These are phyloP conservation scores for Moesziomyces antarcticus DNA, from an alignment of 1,284 basidiomycete genomes.

Conservation along the genomic window DNA sequence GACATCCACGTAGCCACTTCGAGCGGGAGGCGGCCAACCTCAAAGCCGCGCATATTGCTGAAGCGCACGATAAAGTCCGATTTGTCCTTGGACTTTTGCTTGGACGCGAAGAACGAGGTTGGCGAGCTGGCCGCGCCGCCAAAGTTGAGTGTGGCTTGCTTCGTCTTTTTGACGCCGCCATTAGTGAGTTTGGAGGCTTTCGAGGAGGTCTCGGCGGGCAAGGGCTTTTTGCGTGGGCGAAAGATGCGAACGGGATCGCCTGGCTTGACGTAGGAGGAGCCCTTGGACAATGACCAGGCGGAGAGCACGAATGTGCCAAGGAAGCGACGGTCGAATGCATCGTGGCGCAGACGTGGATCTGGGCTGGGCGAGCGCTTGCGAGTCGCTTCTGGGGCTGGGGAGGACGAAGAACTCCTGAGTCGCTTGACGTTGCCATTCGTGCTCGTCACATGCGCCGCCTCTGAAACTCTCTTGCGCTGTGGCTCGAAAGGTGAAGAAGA, in stretches of 20 bases:
- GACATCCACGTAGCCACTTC: conserved; percentile 65
- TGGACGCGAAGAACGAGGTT: conserved; percentile 17
- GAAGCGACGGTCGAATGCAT: conserved; percentile 48
- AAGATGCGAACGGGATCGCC: conserved; percentile 60
- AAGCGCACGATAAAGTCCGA: conserved; percentile 65
- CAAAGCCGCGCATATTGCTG: conserved; percentile 63
- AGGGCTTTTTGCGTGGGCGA: conserved; percentile 49
- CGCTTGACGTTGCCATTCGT: conserved; percentile 8
- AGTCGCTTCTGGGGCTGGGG: conserved; percentile 6
- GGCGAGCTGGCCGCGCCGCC: conserved; percentile 9
- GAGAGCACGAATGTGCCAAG: conserved; percentile 64
- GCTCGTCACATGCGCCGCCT: neutral
- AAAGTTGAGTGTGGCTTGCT: conserved; percentile 58
- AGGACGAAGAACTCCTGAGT: conserved; percentile 11
- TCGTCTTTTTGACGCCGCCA: conserved; percentile 25
- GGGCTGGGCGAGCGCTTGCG: conserved; percentile 25
- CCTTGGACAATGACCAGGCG: conserved; percentile 64
- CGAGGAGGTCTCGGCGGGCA: conserved; percentile 4
- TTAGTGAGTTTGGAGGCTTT: conserved; percentile 26
- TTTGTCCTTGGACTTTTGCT: conserved; percentile 46
- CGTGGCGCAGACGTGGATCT: conserved; percentile 42
- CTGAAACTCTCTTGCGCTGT: conserved; percentile 7
- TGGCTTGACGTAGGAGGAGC: conserved; percentile 53
- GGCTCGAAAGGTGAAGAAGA: conserved; percentile 9
- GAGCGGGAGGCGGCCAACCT: conserved; percentile 60